A percentile compares a stretch with the other conserved stretches of the same genome.
phyloP scores from a whole-genome alignment of 192 early-diverging fungal species.

The Coemansia javaensis region DNA sequence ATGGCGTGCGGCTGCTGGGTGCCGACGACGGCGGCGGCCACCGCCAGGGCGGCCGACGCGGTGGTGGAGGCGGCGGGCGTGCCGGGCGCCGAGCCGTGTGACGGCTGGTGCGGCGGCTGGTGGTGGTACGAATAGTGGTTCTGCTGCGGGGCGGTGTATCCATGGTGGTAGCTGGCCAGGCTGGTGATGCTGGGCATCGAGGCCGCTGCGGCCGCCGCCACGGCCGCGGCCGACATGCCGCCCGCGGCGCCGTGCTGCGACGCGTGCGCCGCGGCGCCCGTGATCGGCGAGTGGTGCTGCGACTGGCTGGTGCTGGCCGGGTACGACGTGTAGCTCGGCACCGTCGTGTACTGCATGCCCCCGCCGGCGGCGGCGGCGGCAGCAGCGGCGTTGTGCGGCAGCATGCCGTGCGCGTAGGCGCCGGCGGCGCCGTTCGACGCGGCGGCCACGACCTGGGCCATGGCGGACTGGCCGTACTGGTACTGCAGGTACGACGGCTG shows the following conservation, averaged over 20 bases:
- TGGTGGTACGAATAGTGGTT: conserved; percentile 35
- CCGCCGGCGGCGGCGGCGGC: conserved; percentile 13
- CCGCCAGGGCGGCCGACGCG: conserved; percentile 29
- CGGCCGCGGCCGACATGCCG: conserved; percentile 22
- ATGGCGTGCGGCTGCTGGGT: conserved; percentile 15
- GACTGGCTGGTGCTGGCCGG: conserved; percentile 46
- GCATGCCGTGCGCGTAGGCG: conserved; percentile 16
- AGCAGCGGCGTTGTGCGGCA: conserved; percentile 17
- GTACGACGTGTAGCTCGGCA: conserved; percentile 41
- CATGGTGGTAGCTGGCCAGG: conserved; percentile 46
- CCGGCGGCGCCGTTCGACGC: conserved; percentile 18
- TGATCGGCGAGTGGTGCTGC: conserved; percentile 48
- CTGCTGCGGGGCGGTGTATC: conserved; percentile 21
- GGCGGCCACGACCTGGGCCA: conserved; percentile 36
- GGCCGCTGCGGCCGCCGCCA: conserved; percentile 21
- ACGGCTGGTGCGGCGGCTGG: conserved; percentile 10
- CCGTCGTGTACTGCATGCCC: conserved; percentile 21
- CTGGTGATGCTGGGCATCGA: conserved; percentile 33
- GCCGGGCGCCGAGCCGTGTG: conserved; percentile 16
- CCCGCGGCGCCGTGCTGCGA: conserved; percentile 16
- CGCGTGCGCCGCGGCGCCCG: conserved; percentile 24
- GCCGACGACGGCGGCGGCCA: conserved; percentile 25
- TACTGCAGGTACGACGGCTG: conserved; percentile 38
- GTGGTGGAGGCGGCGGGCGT: conserved; percentile 19
- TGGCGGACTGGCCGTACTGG: conserved; percentile 29